Evolutionary conservation across 306 rosid genomes (phyloP).

Genomic region (Citrullus amarus): DNA sequence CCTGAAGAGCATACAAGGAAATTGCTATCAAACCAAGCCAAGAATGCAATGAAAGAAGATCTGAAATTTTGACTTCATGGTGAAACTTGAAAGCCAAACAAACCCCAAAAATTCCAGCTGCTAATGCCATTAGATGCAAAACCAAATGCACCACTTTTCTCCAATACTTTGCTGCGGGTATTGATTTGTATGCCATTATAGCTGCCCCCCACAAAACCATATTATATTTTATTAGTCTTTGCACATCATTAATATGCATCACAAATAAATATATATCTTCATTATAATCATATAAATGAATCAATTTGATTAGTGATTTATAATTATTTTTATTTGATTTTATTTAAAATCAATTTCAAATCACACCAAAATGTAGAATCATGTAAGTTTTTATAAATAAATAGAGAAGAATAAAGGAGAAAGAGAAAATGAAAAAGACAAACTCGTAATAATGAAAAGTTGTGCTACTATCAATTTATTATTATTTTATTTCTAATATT

Average conservation of each 20-base stretch:
- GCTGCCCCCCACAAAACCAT: slow-evolving; percentile 26
- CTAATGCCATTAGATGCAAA: slow-evolving; percentile 43
- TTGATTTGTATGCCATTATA: slow-evolving; percentile 41
- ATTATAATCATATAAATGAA: too few species aligned
- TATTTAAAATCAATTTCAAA: too few species aligned
- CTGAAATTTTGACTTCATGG: neutral
- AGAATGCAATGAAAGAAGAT: slow-evolving; percentile 51
- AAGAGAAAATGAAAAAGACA: too few species aligned
- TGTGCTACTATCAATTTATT: too few species aligned
- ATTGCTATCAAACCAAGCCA: slow-evolving; percentile 61
- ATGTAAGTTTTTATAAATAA: too few species aligned
- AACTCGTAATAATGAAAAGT: too few species aligned
- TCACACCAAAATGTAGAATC: too few species aligned
- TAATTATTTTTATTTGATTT: too few species aligned
- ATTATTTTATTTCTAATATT: too few species aligned
- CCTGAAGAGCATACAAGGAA: slow-evolving; percentile 46
- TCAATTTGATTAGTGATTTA: too few species aligned
- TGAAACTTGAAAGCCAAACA: slow-evolving; percentile 31
- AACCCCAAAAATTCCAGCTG: slow-evolving; percentile 37
- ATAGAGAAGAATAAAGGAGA: too few species aligned
- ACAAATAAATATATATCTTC: too few species aligned
- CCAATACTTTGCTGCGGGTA: slow-evolving; percentile 22
- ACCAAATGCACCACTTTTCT: slow-evolving; percentile 34
- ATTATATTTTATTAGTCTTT: neutral
- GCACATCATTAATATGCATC: neutral